These are phyloP conservation scores for Cyclocybe aegerita DNA, from an alignment of 768 basidiomycete genomes.

Conservation along the genomic window DNA sequence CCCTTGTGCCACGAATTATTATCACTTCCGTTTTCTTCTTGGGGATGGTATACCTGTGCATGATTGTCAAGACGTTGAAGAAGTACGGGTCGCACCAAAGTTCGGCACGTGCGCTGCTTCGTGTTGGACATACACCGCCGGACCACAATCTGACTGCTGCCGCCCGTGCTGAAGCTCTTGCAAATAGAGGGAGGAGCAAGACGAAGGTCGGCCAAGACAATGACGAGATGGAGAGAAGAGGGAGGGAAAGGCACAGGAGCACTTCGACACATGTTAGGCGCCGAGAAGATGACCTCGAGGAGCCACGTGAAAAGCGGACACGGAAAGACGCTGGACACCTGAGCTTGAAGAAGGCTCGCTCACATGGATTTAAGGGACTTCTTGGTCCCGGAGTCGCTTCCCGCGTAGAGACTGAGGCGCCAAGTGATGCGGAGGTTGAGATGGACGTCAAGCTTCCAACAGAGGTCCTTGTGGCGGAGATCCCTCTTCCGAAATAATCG, in stretches of 20 bases:
- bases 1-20: slow-evolving; percentile 52
- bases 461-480: slow-evolving; percentile 5
- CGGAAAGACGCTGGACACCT: background rate
- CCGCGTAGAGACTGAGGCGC: background rate
- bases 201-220: slow-evolving; percentile 12
- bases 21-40: slow-evolving; percentile 54
- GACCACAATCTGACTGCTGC: slow-evolving; percentile 1
- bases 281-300: slow-evolving; percentile 5
- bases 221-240: slow-evolving; percentile 23
- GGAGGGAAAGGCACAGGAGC: slow-evolving; percentile 24
- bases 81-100: slow-evolving; percentile 47
- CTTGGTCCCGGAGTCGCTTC: background rate
- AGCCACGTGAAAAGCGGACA: background rate
- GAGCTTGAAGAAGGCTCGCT: background rate
- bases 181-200: slow-evolving; percentile 2
- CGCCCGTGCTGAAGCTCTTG: slow-evolving; percentile 1
- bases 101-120: slow-evolving; percentile 12
- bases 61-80: slow-evolving; percentile 63
- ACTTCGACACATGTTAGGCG: slow-evolving; percentile 7
- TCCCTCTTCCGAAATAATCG: slow-evolving; percentile 1
- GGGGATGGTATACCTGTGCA: slow-evolving; percentile 58
- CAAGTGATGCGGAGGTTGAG: slow-evolving; percentile 3
- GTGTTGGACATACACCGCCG: slow-evolving; percentile 6
- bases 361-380: background rate
- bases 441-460: slow-evolving; percentile 4